Evolutionary conservation across 768 basidiomycete species (phyloP).

Genomic region (Mrakia frigida): DNA sequence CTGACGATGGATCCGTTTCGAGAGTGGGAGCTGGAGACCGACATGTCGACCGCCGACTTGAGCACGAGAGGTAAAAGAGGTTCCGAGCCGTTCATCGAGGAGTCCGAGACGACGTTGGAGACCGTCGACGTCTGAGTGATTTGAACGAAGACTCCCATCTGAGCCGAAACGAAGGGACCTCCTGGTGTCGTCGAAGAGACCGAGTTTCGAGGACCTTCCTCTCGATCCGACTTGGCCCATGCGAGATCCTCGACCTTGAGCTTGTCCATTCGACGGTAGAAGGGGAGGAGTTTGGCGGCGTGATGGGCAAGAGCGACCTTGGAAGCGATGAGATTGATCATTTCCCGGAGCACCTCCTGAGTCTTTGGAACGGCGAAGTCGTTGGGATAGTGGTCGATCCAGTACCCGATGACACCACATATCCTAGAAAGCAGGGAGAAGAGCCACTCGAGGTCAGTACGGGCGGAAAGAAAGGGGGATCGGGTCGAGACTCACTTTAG

Average conservation of each 20-base stretch:
- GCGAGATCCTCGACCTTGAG: slow-evolving; percentile 13
- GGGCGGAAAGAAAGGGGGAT: slow-evolving; percentile 16
- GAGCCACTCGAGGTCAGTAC: not conserved
- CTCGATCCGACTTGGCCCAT: slow-evolving; percentile 22
- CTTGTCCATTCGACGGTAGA: slow-evolving; percentile 41
- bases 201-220: not conserved
- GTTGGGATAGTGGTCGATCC: slow-evolving; percentile 68
- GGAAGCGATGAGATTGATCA: slow-evolving; percentile 70
- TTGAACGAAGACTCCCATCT: not conserved
- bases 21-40: not conserved
- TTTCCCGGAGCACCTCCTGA: slow-evolving; percentile 63
- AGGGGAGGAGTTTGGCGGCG: slow-evolving; percentile 74
- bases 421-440: slow-evolving; percentile 52
- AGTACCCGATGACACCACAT: slow-evolving; percentile 68
- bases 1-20: slow-evolving; percentile 11
- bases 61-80: not conserved
- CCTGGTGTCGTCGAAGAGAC: not conserved
- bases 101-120: not conserved
- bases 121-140: slow-evolving; percentile 16
- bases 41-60: not conserved
- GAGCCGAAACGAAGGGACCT: not conserved
- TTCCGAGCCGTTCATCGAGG: not conserved
- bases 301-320: slow-evolving; percentile 81
- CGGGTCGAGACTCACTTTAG: slow-evolving; percentile 57
- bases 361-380: slow-evolving; percentile 77